These are phyloP conservation scores for Stevia rebaudiana DNA, from an alignment of 140 eudicot genomes.

Conservation along the genomic window DNA sequence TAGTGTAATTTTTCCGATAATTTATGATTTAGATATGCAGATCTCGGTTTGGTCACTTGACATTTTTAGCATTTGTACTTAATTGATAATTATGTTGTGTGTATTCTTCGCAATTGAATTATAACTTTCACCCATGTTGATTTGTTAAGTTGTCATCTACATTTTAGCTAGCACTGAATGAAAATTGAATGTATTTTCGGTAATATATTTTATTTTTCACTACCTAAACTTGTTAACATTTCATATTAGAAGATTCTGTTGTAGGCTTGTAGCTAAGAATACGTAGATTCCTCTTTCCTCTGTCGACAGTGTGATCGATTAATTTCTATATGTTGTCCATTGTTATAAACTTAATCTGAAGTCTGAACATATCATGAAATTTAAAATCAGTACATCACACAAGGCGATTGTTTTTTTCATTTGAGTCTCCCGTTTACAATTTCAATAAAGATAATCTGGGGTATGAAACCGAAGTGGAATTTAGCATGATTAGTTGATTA, in stretches of 20 bases:
- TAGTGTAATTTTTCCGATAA: neutral
- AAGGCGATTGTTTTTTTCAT: neutral
- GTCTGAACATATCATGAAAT: no score
- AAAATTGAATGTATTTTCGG: neutral
- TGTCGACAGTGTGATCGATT: slow-evolving; percentile 2
- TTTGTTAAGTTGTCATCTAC: neutral
- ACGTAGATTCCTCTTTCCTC: neutral
- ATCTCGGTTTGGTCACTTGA: neutral
- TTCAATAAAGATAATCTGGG: neutral
- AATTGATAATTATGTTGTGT: neutral
- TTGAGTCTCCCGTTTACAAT: neutral
- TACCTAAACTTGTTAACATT: neutral
- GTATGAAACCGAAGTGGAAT: neutral
- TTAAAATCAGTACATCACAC: no score
- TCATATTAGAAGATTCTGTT: slow-evolving; percentile 12
- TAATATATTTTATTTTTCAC: neutral
- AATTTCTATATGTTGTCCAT: neutral
- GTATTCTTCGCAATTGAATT: neutral
- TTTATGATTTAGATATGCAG: neutral
- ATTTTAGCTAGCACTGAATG: neutral
- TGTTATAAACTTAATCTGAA: neutral
- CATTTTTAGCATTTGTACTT: slow-evolving; percentile 4
- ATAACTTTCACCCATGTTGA: neutral
- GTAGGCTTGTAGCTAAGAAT: slow-evolving; percentile 11
- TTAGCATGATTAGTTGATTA: slow-evolving; percentile 1